Evolutionary conservation across 345 rosid genomes (phyloP), one percentile per base, ranked within the genome.

Genomic region (Populus deltoides): DNA sequence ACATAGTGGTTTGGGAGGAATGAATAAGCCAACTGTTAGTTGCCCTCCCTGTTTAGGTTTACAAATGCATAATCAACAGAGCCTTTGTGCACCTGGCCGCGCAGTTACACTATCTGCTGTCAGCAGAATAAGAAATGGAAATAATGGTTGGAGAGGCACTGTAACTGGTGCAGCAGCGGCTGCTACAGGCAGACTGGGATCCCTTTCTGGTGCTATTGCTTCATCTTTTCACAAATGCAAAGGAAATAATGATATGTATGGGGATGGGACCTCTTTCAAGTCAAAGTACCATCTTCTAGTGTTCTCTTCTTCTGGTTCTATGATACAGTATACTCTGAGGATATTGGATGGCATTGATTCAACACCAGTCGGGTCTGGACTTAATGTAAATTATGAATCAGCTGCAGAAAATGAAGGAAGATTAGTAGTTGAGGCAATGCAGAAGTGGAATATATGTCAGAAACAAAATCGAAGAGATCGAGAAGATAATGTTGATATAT

Each of bases 371-470:
- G 63, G 81, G 39, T 72, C 89, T 61, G 86, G 88, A 78, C 76
- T 80, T 51, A 79, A 75, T 70, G 70, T 79, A 72, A 73, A 85
- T 75, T 82, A 67, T 84, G 98, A 90, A 72, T 79, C 90, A 6
- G 83, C 79, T 68, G 51, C 82, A 49, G 98, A 92, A 77, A 85
- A 80, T 75, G 97, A 93, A 85, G 92, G 90, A 53, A 88, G 89
- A 71, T 71, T 94, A 77, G 87, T 79, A 29, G 94, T 92, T 73
- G 89, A 87, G 75, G 90, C 98, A 55, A 86, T 93, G 71, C 90
- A 85, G 88, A 95, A 92, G 85, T 95, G 99, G 99, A 88, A 81
- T 81, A 89, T 95, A 59, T 89, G 90, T 72, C 90, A 92, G 80
- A 92, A 93, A 81, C 92, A 92, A 63, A 82, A 74, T 51, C 86